Conservation (phyloP, 345 rosid species). For the Eucalyptus sp. region DNA sequence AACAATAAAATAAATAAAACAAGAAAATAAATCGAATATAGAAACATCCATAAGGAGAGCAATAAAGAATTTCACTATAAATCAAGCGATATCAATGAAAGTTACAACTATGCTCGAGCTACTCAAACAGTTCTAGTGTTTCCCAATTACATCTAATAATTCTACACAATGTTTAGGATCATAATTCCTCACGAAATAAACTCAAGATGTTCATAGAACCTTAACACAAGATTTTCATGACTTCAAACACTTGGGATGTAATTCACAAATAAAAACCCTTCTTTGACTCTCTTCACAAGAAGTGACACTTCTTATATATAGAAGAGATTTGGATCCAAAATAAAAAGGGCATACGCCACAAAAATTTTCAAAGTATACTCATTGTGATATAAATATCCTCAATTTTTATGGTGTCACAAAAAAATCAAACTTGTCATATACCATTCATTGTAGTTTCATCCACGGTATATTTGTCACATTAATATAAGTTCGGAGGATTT, state of each 20-base stretch:
- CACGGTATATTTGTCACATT: no score
- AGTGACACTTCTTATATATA: background rate
- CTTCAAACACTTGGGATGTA: background rate
- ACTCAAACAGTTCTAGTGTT: background rate
- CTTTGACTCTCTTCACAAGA: background rate
- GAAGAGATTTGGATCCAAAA: background rate
- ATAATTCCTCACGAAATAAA: background rate
- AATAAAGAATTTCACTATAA: background rate
- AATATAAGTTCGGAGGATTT: no score
- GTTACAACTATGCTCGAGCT: background rate
- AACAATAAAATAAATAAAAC: background rate
- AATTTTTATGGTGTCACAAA: background rate
- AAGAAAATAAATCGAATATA: background rate
- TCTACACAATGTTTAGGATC: background rate
- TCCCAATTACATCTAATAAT: background rate
- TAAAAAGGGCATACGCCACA: no score
- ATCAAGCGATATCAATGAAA: background rate
- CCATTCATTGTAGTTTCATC: background rate
- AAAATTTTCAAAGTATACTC: no score
- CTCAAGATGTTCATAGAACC: background rate
- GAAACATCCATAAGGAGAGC: rapidly evolving
- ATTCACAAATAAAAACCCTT: background rate
- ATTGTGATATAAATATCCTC: no score
- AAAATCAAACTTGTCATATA: background rate
- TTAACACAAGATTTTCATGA: background rate